A percentile compares a stretch with the other conserved stretches of the same genome.
These are phyloP conservation scores for Phytophthora agathidicida DNA, from an alignment of 352 stramenopile genomes.

Conservation along the genomic window DNA sequence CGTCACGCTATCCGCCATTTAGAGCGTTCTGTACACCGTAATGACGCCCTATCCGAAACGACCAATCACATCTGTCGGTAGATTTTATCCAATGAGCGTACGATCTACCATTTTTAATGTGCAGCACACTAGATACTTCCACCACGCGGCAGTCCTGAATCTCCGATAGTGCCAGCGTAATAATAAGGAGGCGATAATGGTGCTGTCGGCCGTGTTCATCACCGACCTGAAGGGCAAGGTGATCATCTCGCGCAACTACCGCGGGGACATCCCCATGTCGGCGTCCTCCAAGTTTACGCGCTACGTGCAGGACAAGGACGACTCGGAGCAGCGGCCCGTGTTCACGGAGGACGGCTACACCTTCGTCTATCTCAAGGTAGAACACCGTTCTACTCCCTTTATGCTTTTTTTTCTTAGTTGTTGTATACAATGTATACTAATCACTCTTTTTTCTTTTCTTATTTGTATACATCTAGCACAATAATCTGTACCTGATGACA, in stretches of 20 bases:
- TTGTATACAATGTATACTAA: conserved; percentile 22
- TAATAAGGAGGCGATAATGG: conserved; percentile 71
- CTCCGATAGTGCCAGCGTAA: not conserved
- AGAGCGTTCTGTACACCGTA: not conserved
- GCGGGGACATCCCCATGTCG: conserved; percentile 97
- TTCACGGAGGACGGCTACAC: conserved; percentile 94
- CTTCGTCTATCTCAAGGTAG: conserved; percentile 95
- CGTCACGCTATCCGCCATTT: conserved; percentile 27
- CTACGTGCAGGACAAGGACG: conserved; percentile 95
- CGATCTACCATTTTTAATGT: too few species aligned
- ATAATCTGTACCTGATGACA: conserved; percentile 99
- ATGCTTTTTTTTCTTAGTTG: too few species aligned
- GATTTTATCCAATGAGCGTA: conserved; percentile 11
- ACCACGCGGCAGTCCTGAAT: conserved; percentile 33
- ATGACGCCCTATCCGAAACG: too few species aligned
- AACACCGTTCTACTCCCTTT: not conserved
- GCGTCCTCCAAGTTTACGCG: conserved; percentile 90
- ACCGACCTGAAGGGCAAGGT: conserved; percentile 99
- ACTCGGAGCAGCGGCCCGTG: conserved; percentile 93
- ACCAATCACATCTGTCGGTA: not conserved
- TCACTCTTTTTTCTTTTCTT: not conserved
- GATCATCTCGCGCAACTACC: conserved; percentile 99
- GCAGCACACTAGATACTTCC: too few species aligned
- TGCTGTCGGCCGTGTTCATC: conserved; percentile 99
- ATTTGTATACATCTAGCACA: conserved; percentile 74